Evolutionary conservation across 1,139 yeast genomes (phyloP).

Genomic region (Geotrichum reessii): DNA sequence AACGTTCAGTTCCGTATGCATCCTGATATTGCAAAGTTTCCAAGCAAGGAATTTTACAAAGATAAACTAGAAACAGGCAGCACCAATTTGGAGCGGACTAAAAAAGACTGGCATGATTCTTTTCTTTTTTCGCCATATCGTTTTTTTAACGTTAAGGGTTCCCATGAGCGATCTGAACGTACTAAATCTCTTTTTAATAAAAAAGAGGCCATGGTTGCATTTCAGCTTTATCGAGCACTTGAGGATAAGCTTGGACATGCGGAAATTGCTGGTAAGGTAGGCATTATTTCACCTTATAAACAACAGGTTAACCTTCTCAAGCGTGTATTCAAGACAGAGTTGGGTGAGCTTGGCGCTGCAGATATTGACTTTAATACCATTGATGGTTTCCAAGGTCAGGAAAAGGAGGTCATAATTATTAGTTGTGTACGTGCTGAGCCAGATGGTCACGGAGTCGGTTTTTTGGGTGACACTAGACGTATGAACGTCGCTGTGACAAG

Average conservation of each 20-base stretch:
- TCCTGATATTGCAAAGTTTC: constrained; percentile 81
- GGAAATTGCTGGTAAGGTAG: constrained; percentile 65
- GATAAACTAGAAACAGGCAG: constrained; percentile 72
- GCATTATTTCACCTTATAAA: constrained; percentile 91
- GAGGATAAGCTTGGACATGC: constrained; percentile 11
- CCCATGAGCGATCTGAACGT: constrained; percentile 47
- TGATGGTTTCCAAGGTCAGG: constrained; percentile 98
- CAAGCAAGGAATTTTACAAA: constrained; percentile 75
- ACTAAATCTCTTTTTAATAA: constrained; percentile 18
- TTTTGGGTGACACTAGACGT: constrained; percentile 81
- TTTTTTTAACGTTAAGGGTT: constrained; percentile 65
- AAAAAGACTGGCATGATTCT: constrained; percentile 67
- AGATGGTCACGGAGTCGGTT: constrained; percentile 68
- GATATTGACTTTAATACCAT: constrained; percentile 88
- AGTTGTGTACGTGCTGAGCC: constrained; percentile 90
- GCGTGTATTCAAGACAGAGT: constrained; percentile 49
- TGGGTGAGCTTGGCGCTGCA: constrained; percentile 57
- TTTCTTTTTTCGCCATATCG: constrained; percentile 60
- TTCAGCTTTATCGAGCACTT: constrained; percentile 47
- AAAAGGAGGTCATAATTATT: constrained; percentile 85
- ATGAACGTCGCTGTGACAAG: constrained; percentile 96
- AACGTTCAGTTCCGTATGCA: constrained; percentile 99
- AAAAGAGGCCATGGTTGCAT: constrained; percentile 15
- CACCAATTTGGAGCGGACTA: constrained; percentile 40
- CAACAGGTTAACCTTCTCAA: constrained; percentile 68